These are phyloP conservation scores for Podosphaera fusca DNA, from an alignment of 2,329 filamentous ascomycete species.

Conservation along the genomic window DNA sequence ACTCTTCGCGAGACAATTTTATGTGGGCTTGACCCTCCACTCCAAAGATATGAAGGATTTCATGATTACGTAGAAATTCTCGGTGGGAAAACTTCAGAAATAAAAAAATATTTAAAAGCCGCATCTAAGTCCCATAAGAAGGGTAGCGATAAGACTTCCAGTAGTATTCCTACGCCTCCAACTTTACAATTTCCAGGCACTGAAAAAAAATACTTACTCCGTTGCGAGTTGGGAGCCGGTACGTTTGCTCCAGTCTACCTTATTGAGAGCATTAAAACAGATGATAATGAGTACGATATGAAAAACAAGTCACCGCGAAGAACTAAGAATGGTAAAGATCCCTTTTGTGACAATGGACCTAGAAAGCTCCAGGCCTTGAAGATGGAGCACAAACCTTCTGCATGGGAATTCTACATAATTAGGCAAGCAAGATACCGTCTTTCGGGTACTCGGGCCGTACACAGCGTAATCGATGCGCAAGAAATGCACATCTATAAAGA, in stretches of 20 bases:
- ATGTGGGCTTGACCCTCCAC: constrained; percentile 44
- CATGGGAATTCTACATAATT: constrained; percentile 97
- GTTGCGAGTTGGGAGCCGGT: constrained; percentile 70
- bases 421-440: constrained; percentile 58
- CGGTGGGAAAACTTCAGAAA: constrained; percentile 47
- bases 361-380: constrained; percentile 65
- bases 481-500: constrained; percentile 83
- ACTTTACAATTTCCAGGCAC: constrained; percentile 44
- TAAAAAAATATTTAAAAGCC: constrained; percentile 58
- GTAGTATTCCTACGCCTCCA: constrained; percentile 34
- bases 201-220: constrained; percentile 49
- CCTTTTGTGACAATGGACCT: constrained; percentile 27
- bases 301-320: constrained; percentile 24
- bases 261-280: constrained; percentile 45
- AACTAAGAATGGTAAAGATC: constrained; percentile 32
- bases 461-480: constrained; percentile 62
- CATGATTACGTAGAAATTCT: constrained; percentile 43
- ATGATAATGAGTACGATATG: constrained; percentile 18
- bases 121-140: constrained; percentile 20
- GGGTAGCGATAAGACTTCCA: constrained; percentile 31
- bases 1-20: constrained; percentile 52
- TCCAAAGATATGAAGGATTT: constrained; percentile 58
- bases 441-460: constrained; percentile 45
- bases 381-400: constrained; percentile 69
- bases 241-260: constrained; percentile 93